Percentiles rank a stretch among this genome's conserved stretches.
Conservation (phyloP, 257 asterid species). For the Solanum etuberosum region DNA sequence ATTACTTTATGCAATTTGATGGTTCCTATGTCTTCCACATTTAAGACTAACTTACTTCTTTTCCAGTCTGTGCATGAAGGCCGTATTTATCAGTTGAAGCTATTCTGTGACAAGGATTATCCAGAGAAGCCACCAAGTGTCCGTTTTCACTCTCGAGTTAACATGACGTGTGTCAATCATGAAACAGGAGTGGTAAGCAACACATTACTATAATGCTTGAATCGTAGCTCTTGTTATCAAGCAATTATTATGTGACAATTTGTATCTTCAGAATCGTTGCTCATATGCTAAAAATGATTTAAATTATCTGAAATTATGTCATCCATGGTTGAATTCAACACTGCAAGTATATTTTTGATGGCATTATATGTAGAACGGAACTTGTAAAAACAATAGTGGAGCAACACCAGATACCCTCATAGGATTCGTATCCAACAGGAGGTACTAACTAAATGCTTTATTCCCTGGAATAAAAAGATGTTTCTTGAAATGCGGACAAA, state of each 20-base stretch:
- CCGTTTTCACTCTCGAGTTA: constrained; percentile 75
- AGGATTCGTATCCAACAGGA: neutral
- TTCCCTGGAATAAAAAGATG: neutral
- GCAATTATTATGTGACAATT: neutral
- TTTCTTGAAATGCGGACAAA: neutral
- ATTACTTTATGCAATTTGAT: neutral
- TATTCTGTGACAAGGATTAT: constrained; percentile 87
- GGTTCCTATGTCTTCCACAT: neutral
- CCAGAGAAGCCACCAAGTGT: constrained; percentile 92
- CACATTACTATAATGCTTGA: neutral
- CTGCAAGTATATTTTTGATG: neutral
- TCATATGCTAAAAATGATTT: neutral
- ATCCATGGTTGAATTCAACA: neutral
- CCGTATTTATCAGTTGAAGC: constrained; percentile 78
- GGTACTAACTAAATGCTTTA: neutral
- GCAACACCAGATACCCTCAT: neutral
- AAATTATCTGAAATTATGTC: neutral
- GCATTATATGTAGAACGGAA: neutral
- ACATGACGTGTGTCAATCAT: constrained; percentile 74
- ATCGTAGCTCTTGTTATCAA: neutral
- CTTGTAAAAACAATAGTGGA: neutral
- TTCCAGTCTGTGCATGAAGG: constrained; percentile 84
- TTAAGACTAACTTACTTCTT: neutral
- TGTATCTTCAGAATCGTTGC: neutral
- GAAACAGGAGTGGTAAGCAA: constrained; percentile 63